Evolutionary conservation across 495 filamentous ascomycete genomes (phyloP), one percentile per base, ranked within the genome.

Genomic region (Podospora appendiculata): DNA sequence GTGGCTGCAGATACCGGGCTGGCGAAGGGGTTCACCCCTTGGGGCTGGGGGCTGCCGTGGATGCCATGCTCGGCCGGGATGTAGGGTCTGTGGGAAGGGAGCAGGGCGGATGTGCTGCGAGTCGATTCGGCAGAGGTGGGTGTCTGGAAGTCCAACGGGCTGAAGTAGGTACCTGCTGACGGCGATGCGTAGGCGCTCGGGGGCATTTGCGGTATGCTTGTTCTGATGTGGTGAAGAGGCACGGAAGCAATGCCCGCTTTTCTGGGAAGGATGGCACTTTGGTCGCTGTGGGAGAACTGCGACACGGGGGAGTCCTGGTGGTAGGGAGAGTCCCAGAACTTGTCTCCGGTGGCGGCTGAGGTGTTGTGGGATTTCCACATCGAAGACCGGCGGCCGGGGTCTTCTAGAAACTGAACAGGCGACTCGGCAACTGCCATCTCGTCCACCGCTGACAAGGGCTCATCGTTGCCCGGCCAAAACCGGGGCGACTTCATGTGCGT

Each of bases 401-500:
- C 32, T 32, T 52, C 53, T 2, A 25, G 25, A 25, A 25, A 25
- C n/a, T 35, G 35, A 18, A n/a, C 14, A 41, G 32, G 48, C 10
- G 14, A 41, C 5, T 43, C 8, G 8, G 13, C 41, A 14, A 45
- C 44, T 0, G 12, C 25, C 47, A 32, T 53, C 16, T 51, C 44
- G 19, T 42, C 32, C 13, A 45, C 8, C 0, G 50, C 48, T 2
- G 58, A 40, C 6, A 52, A 38, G 11, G 44, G 14, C 18, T 61
- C 55, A 5, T 47, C 51, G 10, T 42, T 53, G 2, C 56, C 60
- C 12, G 70, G 67, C 49, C 67, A 66, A 57, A 73, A 70, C 9
- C 62, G 55, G 0, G 74, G 62, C 2, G 74, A 72, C 17, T 63
- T 61, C 45, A 74, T 55, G 54, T 72, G 69, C 1, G 74, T 71